Evolutionary conservation across 352 stramenopile species (phyloP).

Genomic region (Globisporangium heterothallicum): DNA sequence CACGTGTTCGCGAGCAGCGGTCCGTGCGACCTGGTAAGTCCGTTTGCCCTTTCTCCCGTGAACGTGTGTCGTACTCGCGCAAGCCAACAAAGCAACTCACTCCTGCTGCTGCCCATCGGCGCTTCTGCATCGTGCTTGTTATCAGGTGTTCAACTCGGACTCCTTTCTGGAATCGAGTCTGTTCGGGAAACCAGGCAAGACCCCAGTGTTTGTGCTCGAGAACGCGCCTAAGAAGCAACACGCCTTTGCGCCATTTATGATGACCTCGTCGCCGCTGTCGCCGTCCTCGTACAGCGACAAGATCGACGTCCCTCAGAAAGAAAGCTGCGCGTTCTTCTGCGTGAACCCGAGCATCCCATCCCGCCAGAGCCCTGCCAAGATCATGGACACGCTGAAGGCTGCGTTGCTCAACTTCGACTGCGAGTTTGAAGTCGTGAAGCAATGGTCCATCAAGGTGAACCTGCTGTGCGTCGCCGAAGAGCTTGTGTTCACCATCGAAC

Average conservation of each 20-base stretch:
- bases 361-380: slow-evolving; percentile 25
- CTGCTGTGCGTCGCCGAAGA: slow-evolving; percentile 66
- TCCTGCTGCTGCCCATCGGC: background rate
- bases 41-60: no score
- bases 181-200: slow-evolving; percentile 10
- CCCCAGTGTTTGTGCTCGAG: slow-evolving; percentile 19
- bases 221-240: background rate
- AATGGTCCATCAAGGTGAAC: slow-evolving; percentile 40
- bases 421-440: slow-evolving; percentile 23
- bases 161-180: slow-evolving; percentile 11
- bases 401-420: slow-evolving; percentile 37
- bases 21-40: slow-evolving; percentile 13
- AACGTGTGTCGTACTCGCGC: background rate
- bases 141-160: slow-evolving; percentile 14
- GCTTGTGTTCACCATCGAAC: slow-evolving; percentile 47
- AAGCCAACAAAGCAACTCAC: background rate
- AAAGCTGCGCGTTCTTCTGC: slow-evolving; percentile 35
- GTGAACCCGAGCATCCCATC: slow-evolving; percentile 57
- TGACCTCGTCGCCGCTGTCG: slow-evolving; percentile 33
- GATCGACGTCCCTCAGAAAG: slow-evolving; percentile 51
- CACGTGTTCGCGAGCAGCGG: slow-evolving; percentile 35
- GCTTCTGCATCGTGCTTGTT: background rate
- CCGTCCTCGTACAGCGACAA: slow-evolving; percentile 30
- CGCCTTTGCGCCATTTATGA: no score
- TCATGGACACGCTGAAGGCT: slow-evolving; percentile 42